phyloP scores from a whole-genome alignment of 495 filamentous ascomycete species.

The Penicillium chermesinum region DNA sequence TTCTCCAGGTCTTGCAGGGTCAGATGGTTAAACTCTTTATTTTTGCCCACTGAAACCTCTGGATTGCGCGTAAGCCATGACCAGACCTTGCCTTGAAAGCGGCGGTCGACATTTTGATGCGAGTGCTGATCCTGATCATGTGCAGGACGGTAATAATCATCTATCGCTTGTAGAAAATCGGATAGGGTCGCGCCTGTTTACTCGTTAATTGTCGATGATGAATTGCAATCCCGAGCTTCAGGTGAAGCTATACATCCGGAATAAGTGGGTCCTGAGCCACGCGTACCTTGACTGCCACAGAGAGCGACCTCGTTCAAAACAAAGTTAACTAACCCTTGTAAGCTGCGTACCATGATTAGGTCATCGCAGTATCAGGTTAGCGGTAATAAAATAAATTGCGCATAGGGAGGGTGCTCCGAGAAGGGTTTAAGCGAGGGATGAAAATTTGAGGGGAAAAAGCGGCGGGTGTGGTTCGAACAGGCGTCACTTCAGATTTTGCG shows the following conservation, averaged over 20 bases:
- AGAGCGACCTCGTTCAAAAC: slow-evolving; percentile 68
- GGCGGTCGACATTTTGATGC: slow-evolving; percentile 40
- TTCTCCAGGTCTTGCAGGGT: slow-evolving; percentile 44
- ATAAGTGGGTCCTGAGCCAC: slow-evolving; percentile 24
- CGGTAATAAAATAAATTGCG: background rate
- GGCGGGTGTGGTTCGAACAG: slow-evolving; percentile 33
- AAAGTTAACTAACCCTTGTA: slow-evolving; percentile 67
- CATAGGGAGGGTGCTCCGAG: background rate
- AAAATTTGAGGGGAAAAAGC: slow-evolving; percentile 22
- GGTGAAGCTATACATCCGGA: slow-evolving; percentile 3
- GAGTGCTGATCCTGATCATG: slow-evolving; percentile 12
- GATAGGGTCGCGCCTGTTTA: slow-evolving; percentile 36
- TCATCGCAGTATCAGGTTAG: slow-evolving; percentile 11
- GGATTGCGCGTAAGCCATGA: slow-evolving; percentile 49
- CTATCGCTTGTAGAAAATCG: slow-evolving; percentile 35
- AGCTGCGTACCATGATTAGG: slow-evolving; percentile 53
- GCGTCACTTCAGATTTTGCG: slow-evolving; percentile 15
- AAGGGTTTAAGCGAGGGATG: slow-evolving; percentile 8
- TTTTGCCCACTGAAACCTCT: slow-evolving; percentile 46
- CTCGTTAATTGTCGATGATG: slow-evolving; percentile 6
- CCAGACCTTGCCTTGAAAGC: slow-evolving; percentile 52
- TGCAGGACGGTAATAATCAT: slow-evolving; percentile 34
- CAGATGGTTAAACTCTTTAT: slow-evolving; percentile 39
- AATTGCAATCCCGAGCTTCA: too few species aligned
- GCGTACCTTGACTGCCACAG: slow-evolving; percentile 65